A percentile compares a stretch with the other conserved stretches of the same genome.
phyloP scores from a whole-genome alignment of 192 early-diverging fungal genomes.

The Linnemannia elongata region DNA sequence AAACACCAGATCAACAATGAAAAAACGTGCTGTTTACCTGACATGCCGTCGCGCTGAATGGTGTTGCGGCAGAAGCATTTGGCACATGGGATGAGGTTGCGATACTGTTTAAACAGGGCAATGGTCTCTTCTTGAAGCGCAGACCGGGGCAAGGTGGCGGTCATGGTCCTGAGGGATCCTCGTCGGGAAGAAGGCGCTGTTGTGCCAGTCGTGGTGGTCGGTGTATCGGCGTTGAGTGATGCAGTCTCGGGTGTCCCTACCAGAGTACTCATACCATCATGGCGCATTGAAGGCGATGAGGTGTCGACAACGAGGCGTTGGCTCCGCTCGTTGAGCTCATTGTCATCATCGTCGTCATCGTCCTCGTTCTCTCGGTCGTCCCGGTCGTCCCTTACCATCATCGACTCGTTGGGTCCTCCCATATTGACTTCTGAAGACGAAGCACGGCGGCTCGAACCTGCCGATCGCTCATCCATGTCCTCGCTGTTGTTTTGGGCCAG shows the following conservation, averaged over 20 bases:
- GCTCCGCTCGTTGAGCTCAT: neutral
- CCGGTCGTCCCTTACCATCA: neutral
- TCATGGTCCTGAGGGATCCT: conserved; percentile 33
- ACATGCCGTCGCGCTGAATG: conserved; percentile 57
- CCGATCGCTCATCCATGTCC: neutral
- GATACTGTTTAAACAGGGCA: conserved; percentile 45
- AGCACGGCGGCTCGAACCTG: conserved; percentile 12
- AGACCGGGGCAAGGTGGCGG: conserved; percentile 41
- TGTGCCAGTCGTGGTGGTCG: neutral
- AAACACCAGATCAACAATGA: neutral
- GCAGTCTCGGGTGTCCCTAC: conserved; percentile 1
- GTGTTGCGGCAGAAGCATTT: conserved; percentile 53
- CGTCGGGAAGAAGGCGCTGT: conserved; percentile 39
- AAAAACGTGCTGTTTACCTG: conserved; percentile 30
- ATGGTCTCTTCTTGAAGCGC: conserved; percentile 53
- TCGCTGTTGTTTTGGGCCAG: conserved; percentile 26
- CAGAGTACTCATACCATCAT: neutral
- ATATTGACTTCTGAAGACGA: conserved; percentile 19
- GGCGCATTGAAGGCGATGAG: neutral
- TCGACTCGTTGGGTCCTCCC: conserved; percentile 4
- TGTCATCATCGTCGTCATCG: neutral
- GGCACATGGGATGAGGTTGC: conserved; percentile 46
- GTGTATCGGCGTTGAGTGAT: conserved; percentile 1
- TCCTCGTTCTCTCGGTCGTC: conserved; percentile 3
- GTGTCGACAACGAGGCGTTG: conserved; percentile 16